Percentiles rank a stretch among this genome's conserved stretches.
phyloP scores from a whole-genome alignment of 75 land plant species.

The Picea glauca region DNA sequence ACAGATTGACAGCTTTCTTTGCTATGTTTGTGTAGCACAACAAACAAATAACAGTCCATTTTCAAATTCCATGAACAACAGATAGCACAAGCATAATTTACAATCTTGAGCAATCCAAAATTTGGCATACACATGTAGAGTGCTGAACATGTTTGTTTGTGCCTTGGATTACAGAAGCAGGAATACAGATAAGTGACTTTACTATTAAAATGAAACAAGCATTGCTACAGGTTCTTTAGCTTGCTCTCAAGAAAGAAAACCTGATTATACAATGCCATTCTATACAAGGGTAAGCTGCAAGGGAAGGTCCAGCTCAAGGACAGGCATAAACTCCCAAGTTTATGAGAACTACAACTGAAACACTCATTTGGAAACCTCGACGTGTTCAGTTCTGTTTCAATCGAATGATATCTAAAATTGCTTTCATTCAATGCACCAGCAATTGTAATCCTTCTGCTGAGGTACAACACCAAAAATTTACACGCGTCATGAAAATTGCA shows the following conservation, averaged over 20 bases:
- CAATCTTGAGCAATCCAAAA: conserved; percentile 2
- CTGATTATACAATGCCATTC: not conserved
- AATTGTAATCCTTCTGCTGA: not conserved
- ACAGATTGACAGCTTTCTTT: too few relatives aligned
- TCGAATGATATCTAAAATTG: not conserved
- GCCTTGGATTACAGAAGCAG: not conserved
- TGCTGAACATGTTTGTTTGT: not conserved
- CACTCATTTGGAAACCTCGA: not conserved
- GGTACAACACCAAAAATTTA: conserved; percentile 5
- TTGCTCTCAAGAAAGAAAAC: conserved; percentile 1
- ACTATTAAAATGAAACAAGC: not conserved
- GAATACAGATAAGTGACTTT: not conserved
- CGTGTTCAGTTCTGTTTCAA: not conserved
- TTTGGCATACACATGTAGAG: not conserved
- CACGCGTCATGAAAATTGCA: not conserved
- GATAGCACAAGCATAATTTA: conserved; percentile 4
- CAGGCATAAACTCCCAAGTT: not conserved
- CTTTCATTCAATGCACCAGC: not conserved
- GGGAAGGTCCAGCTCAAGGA: not conserved
- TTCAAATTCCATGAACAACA: not conserved
- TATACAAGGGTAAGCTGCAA: conserved; percentile 8
- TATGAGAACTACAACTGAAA: not conserved
- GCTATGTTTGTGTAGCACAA: too few relatives aligned
- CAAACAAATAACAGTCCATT: not conserved
- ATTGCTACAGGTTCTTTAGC: not conserved